phyloP scores from a whole-genome alignment of 2,329 filamentous ascomycete genomes.

The Venturia oleaginea region DNA sequence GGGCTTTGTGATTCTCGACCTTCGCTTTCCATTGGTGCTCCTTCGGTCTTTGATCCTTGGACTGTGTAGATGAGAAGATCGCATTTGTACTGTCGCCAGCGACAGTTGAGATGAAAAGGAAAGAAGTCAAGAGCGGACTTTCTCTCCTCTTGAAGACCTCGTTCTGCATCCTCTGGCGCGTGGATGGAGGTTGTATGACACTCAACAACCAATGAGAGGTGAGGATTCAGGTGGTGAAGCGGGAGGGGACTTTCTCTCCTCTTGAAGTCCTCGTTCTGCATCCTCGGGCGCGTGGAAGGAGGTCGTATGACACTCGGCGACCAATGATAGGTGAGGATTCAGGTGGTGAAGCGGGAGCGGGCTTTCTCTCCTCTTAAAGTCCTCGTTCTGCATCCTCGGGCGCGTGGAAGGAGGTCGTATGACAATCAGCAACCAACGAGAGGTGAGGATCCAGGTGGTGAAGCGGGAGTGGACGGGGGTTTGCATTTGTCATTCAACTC shows the following conservation, averaged over 20 bases:
- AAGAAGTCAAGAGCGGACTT: not conserved
- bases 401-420: not conserved
- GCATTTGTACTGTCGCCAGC: not conserved
- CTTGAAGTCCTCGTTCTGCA: not conserved
- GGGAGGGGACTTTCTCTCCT: not conserved
- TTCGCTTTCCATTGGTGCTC: not conserved
- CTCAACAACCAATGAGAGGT: not conserved
- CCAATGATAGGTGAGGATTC: not conserved
- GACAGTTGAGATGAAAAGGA: not conserved
- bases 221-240: not conserved
- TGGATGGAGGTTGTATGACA: not conserved
- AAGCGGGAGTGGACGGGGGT: not conserved
- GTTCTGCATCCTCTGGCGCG: not conserved
- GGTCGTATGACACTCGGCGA: not conserved
- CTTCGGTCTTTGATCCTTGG: not conserved
- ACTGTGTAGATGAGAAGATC: not conserved
- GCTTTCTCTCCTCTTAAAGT: not conserved
- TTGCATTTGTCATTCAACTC: not conserved
- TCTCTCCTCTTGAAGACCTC: not conserved
- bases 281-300: not conserved
- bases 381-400: not conserved
- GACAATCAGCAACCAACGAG: not conserved
- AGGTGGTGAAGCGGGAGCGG: not conserved
- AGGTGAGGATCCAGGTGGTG: not conserved
- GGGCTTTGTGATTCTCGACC: not conserved